Conservation (phyloP, 2,329 filamentous ascomycete species). For the Botryotinia calthae region DNA sequence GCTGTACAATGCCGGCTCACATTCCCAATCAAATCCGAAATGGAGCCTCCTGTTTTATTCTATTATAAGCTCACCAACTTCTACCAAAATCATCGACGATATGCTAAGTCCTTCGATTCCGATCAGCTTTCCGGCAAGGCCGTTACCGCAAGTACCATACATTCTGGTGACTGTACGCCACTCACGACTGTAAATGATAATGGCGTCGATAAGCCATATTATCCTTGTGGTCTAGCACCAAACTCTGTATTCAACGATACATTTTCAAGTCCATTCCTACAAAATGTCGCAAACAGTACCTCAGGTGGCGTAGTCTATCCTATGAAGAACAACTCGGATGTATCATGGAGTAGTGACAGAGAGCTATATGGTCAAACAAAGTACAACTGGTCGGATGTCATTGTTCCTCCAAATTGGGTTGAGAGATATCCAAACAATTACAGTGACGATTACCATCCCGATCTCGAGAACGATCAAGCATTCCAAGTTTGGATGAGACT, state of each 20-base stretch:
- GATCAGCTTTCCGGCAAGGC: slow-evolving; percentile 76
- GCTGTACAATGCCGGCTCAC: slow-evolving; percentile 64
- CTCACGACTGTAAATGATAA: slow-evolving; percentile 53
- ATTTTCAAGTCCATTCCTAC: slow-evolving; percentile 62
- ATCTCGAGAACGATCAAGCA: slow-evolving; percentile 72
- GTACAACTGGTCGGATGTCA: slow-evolving; percentile 63
- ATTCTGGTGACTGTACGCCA: slow-evolving; percentile 71
- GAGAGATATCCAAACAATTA: slow-evolving; percentile 70
- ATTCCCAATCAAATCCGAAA: slow-evolving; percentile 75
- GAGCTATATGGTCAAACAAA: slow-evolving; percentile 71
- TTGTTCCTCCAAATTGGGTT: slow-evolving; percentile 85
- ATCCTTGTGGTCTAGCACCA: slow-evolving; percentile 92
- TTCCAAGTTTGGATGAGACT: slow-evolving; percentile 99
- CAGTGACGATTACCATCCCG: slow-evolving; percentile 57
- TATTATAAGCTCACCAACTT: slow-evolving; percentile 98
- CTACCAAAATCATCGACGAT: slow-evolving; percentile 97
- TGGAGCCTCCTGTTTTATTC: slow-evolving; percentile 80
- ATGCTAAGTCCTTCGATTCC: slow-evolving; percentile 84
- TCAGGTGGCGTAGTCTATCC: slow-evolving; percentile 51
- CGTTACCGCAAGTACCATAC: slow-evolving; percentile 59
- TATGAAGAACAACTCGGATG: slow-evolving; percentile 70
- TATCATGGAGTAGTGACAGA: slow-evolving; percentile 83
- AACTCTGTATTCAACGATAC: slow-evolving; percentile 98
- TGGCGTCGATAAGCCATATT: slow-evolving; percentile 67
- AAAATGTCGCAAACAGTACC: slow-evolving; percentile 40